These are phyloP conservation scores for Casuarina glauca DNA, from an alignment of 306 rosid species.

Conservation along the genomic window DNA sequence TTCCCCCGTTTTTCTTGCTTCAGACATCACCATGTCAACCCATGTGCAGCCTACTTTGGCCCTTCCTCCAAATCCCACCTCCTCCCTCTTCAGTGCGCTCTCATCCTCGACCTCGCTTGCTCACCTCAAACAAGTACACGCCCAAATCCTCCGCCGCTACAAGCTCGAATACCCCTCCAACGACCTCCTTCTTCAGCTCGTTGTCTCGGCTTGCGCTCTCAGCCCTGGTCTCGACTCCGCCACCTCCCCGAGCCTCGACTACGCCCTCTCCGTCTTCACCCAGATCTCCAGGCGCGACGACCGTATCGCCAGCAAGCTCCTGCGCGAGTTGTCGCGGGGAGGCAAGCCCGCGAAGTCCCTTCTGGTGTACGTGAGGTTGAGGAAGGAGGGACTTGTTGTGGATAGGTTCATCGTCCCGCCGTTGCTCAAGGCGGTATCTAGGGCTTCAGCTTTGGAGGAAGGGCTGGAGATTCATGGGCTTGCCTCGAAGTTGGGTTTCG, in stretches of 20 bases:
- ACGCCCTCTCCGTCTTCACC: constrained; percentile 64
- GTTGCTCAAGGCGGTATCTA: constrained; percentile 59
- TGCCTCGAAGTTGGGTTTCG: constrained; percentile 59
- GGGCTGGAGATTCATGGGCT: constrained; percentile 83
- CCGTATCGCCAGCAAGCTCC: constrained; percentile 60
- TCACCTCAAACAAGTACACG: constrained; percentile 70
- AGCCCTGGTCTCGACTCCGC: constrained; percentile 58
- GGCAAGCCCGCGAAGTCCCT: constrained; percentile 50
- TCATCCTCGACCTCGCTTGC: constrained; percentile 41
- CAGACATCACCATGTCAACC: constrained; percentile 32
- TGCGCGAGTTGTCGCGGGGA: constrained; percentile 63
- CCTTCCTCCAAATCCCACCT: constrained; percentile 32
- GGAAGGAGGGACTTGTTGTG: constrained; percentile 42
- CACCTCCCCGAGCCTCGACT: constrained; percentile 46
- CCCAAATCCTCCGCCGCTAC: constrained; percentile 64
- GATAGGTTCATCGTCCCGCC: constrained; percentile 79
- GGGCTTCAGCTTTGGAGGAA: constrained; percentile 37
- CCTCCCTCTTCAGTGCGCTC: constrained; percentile 39
- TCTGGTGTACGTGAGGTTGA: constrained; percentile 51
- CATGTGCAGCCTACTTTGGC: constrained; percentile 21
- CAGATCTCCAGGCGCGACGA: constrained; percentile 46
- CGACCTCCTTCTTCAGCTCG: constrained; percentile 49
- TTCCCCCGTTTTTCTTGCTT: not conserved
- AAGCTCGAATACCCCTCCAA: constrained; percentile 29
- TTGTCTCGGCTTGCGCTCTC: constrained; percentile 39